A percentile compares a stretch with the other conserved stretches of the same genome.
phyloP scores from a whole-genome alignment of 202 grass and related monocot genomes.

The Digitaria exilis region DNA sequence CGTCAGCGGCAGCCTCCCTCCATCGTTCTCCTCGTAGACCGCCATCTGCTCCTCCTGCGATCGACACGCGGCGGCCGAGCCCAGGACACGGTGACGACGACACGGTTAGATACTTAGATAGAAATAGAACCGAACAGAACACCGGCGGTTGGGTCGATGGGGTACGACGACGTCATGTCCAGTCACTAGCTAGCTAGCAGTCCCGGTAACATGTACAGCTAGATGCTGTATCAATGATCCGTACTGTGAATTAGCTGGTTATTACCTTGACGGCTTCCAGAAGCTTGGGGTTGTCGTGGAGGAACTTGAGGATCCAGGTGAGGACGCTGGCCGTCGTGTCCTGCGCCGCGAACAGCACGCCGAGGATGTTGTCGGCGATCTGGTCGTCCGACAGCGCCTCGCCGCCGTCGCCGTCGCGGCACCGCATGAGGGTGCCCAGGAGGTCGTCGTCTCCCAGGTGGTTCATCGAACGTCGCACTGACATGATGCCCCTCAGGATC shows the following conservation, averaged over 20 bases:
- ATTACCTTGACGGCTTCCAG: conserved; percentile 61
- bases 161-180: neutral
- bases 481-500: conserved; percentile 66
- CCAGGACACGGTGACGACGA: neutral
- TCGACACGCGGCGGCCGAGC: neutral
- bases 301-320: conserved; percentile 93
- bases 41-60: conserved; percentile 75
- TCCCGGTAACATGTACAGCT: neutral
- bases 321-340: conserved; percentile 95
- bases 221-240: conserved; percentile 5
- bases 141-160: neutral
- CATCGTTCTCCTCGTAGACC: conserved; percentile 47
- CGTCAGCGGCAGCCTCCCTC: conserved; percentile 64
- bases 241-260: neutral
- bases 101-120: neutral
- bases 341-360: conserved; percentile 90
- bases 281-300: conserved; percentile 68
- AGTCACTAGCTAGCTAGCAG: too few relatives aligned
- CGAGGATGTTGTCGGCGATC: conserved; percentile 88
- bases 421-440: conserved; percentile 61
- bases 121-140: too few relatives aligned
- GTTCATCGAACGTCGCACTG: conserved; percentile 33
- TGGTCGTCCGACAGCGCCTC: conserved; percentile 61
- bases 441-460: conserved; percentile 46
- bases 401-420: conserved; percentile 55